Evolutionary conservation across 108 stramenopile genomes (phyloP).

Genomic region (Seminavis robusta): DNA sequence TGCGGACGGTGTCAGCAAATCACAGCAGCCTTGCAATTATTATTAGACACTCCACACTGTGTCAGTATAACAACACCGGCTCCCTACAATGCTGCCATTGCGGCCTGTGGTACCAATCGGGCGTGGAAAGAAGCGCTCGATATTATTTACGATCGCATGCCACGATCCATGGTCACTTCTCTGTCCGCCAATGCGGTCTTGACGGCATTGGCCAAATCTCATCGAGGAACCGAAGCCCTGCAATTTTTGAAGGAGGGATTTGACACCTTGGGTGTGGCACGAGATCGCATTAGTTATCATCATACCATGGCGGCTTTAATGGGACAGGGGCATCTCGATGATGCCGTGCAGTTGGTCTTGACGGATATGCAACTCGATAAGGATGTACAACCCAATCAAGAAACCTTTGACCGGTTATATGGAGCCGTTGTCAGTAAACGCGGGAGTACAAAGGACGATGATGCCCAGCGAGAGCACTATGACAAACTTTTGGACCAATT

Average conservation of each 20-base stretch:
- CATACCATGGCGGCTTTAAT: conserved; percentile 10
- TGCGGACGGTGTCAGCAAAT: background rate
- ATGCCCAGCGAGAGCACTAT: background rate
- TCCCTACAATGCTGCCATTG: conserved; percentile 40
- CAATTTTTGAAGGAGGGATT: conserved; percentile 8
- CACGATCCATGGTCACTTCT: conserved; percentile 2
- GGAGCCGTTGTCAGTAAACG: no score
- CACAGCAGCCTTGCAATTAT: background rate
- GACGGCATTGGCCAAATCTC: conserved; percentile 24
- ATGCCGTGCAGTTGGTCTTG: background rate
- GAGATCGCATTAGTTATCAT: conserved; percentile 25
- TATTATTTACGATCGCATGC: conserved; percentile 13
- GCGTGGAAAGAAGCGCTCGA: conserved; percentile 34
- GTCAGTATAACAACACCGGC: background rate
- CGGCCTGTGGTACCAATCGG: conserved; percentile 26
- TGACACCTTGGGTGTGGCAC: conserved; percentile 3
- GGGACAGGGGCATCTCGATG: background rate
- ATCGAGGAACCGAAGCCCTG: conserved; percentile 22
- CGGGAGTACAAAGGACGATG: background rate
- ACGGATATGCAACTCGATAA: background rate
- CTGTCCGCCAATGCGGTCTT: conserved; percentile 30
- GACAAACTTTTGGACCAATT: background rate
- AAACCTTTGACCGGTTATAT: background rate
- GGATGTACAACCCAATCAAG: background rate
- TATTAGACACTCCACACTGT: background rate